Evolutionary conservation across 495 filamentous ascomycete species (phyloP).

Genomic region (Xanthoparmelia taractica): DNA sequence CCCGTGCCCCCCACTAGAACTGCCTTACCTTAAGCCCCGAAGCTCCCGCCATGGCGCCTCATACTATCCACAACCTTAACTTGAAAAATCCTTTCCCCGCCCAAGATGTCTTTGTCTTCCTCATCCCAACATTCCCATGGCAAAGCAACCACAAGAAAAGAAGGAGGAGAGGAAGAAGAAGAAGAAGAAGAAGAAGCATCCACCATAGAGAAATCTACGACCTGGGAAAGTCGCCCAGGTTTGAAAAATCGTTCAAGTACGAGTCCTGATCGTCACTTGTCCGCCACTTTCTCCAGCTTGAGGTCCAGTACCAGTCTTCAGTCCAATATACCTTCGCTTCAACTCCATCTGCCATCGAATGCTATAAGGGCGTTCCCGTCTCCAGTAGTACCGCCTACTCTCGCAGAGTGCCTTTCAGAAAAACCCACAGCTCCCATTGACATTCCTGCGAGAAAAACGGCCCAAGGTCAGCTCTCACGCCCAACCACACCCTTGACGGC

Average conservation of each 20-base stretch:
- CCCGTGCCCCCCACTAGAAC: too few species aligned
- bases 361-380: not conserved
- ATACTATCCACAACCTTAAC: too few species aligned
- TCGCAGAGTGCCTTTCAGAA: slow-evolving; percentile 1
- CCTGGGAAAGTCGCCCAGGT: not conserved
- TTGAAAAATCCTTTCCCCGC: too few species aligned
- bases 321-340: not conserved
- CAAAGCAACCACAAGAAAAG: not conserved
- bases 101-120: not conserved
- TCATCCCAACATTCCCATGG: not conserved
- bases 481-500: slow-evolving; percentile 17
- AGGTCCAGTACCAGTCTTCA: slow-evolving; percentile 5
- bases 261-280: slow-evolving; percentile 3
- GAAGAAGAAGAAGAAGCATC: too few species aligned
- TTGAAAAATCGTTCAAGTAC: slow-evolving; percentile 9
- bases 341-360: not conserved
- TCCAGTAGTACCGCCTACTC: not conserved
- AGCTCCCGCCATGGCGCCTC: not conserved
- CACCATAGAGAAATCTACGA: too few species aligned
- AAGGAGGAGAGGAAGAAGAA: too few species aligned
- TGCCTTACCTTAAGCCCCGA: too few species aligned
- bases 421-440: slow-evolving; percentile 13
- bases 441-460: slow-evolving; percentile 10
- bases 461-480: slow-evolving; percentile 1
- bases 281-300: slow-evolving; percentile 3